Conservation (phyloP, 2,329 filamentous ascomycete species). For the Colletotrichum orbiculare region DNA sequence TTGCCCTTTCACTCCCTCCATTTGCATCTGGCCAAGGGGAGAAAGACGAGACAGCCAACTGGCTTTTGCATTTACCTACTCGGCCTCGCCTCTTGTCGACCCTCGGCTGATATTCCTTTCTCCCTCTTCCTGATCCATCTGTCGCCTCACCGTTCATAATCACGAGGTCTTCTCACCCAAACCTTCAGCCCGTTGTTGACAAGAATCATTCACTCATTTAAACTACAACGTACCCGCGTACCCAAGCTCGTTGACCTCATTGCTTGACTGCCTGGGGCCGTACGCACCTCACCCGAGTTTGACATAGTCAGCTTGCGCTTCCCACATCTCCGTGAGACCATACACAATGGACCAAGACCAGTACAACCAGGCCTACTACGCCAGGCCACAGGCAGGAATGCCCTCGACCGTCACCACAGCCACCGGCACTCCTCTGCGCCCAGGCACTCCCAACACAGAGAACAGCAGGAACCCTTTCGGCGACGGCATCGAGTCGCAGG, state of each 20-base stretch:
- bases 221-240: too few species aligned
- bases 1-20: too few species aligned
- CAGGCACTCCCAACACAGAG: conserved; percentile 56
- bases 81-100: conserved; percentile 19
- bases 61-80: conserved; percentile 17
- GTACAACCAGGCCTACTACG: conserved; percentile 41
- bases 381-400: conserved; percentile 43
- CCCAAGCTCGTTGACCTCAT: too few species aligned
- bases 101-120: conserved; percentile 3
- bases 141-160: conserved; percentile 10
- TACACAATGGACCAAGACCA: conserved; percentile 45
- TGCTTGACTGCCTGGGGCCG: too few species aligned
- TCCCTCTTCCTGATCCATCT: conserved; percentile 7
- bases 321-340: background rate
- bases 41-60: background rate
- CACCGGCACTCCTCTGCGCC: conserved; percentile 52
- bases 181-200: background rate
- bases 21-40: too few species aligned
- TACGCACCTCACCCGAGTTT: conserved; percentile 3
- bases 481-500: conserved; percentile 51
- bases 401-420: conserved; percentile 52
- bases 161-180: conserved; percentile 11
- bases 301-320: background rate
- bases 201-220: background rate
- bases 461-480: conserved; percentile 52